Evolutionary conservation across 305 asterid species (phyloP), one percentile per base, ranked within the genome.

Genomic region (Caryopteris hybrid): DNA sequence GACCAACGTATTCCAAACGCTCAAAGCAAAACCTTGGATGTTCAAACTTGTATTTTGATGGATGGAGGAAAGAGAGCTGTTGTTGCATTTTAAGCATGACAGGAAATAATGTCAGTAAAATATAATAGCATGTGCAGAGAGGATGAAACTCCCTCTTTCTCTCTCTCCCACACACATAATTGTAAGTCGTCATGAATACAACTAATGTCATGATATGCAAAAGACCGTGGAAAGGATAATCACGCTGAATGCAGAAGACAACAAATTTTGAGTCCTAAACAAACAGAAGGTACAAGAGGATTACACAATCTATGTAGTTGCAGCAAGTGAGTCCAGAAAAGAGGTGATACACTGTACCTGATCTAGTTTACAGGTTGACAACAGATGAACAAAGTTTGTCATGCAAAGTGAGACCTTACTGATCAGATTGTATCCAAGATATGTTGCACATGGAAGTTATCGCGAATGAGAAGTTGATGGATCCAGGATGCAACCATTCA

Each of bases 11-110:
- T 73, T 95, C 99, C 47, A 95, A 81, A 42, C 99, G 88, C 81
- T 94, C 99, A 11, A 76, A 94, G 86, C 99, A 94, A 78, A 94
- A 94, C 45, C 99, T 79, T 3, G 98, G 99, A 75, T 94, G 98
- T 79, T 91, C 97, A 52, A 85, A 87, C 72, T 91, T 94, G 89
- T 83, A 59, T 70, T 80, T 89, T 34, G 98, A 91, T 5, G 98
- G 97, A 62, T 91, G 99, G 76, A 86, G 69, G 92, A 94, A 94
- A 74, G 79, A 48, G 46, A 94, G 99, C 99, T 94, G 92, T 39
- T 25, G 57, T 58, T 68, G 76, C 33, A 63, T 65, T 45, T 22
- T 12, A 41, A 57, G 46, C 42, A 27, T 42, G 61, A 55, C 11
- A 47, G 43, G 31, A 42, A 70, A 62, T 27, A 14, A 14, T 2